These are phyloP conservation scores for Porpolomopsis calyptriformis DNA, from an alignment of 768 basidiomycete genomes.

Conservation along the genomic window DNA sequence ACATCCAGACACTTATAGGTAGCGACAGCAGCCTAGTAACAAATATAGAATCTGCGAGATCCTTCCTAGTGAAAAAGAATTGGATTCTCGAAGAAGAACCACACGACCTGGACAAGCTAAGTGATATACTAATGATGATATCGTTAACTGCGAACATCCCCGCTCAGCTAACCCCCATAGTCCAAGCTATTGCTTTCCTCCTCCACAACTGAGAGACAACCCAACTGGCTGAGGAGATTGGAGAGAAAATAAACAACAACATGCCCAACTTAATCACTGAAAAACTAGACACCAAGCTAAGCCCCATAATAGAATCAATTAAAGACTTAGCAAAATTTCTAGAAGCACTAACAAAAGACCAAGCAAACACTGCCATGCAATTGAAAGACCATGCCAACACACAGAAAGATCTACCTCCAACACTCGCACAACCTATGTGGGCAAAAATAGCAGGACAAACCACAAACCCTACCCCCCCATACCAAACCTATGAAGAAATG, in stretches of 20 bases:
- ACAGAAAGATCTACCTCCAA: no score
- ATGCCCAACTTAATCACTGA: background rate
- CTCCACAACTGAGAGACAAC: background rate
- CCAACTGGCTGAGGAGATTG: background rate
- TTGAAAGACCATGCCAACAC: no score
- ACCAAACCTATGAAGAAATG: background rate
- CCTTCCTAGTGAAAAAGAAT: background rate
- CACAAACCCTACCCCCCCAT: no score
- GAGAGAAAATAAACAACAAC: background rate
- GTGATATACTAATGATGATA: background rate
- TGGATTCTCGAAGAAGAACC: background rate
- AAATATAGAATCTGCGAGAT: background rate
- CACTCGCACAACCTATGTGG: background rate
- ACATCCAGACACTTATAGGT: background rate
- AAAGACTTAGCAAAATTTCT: background rate
- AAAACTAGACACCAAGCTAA: background rate
- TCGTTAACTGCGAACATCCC: background rate
- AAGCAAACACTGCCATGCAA: background rate
- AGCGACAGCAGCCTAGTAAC: background rate
- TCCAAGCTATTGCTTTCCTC: background rate
- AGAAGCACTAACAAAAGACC: background rate
- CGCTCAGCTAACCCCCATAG: background rate
- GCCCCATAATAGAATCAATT: background rate
- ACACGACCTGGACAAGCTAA: background rate
- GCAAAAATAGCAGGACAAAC: background rate